These are phyloP conservation scores for Citrus maxima DNA, from an alignment of 345 rosid genomes.

Conservation along the genomic window DNA sequence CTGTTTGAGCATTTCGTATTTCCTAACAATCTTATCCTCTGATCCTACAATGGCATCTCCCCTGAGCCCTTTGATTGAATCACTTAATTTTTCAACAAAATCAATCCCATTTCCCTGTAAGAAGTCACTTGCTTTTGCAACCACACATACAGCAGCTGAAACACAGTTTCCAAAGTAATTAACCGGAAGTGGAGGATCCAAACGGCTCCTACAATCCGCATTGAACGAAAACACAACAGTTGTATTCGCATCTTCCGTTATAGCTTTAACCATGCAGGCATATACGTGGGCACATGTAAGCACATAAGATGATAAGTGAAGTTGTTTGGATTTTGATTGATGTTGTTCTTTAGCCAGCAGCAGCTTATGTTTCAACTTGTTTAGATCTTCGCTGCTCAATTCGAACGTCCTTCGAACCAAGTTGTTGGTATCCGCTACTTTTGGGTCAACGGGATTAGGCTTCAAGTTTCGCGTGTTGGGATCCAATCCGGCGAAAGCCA, in stretches of 20 bases:
- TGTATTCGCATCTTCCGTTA: slow-evolving; percentile 5
- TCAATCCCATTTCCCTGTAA: neutral
- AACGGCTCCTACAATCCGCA: slow-evolving; percentile 30
- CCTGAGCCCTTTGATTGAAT: slow-evolving; percentile 6
- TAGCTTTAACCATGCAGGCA: slow-evolving; percentile 28
- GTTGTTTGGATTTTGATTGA: neutral
- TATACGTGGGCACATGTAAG: slow-evolving; percentile 26
- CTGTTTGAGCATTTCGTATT: too few relatives aligned
- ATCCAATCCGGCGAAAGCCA: neutral
- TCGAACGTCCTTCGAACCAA: slow-evolving; percentile 25
- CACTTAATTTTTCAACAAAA: slow-evolving; percentile 1
- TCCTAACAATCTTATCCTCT: neutral
- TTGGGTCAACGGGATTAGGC: neutral
- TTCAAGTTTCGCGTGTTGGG: slow-evolving; percentile 17
- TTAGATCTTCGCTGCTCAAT: slow-evolving; percentile 21
- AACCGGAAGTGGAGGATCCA: slow-evolving; percentile 36
- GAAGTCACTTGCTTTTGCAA: slow-evolving; percentile 7
- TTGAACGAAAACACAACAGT: slow-evolving; percentile 15
- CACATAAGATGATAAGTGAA: slow-evolving; percentile 31
- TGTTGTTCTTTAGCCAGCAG: neutral
- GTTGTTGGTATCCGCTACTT: neutral
- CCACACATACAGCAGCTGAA: neutral
- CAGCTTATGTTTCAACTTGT: slow-evolving; percentile 26
- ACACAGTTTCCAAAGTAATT: slow-evolving; percentile 50
- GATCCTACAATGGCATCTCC: neutral